Evolutionary conservation across 2,329 filamentous ascomycete genomes (phyloP).

Genomic region (Cladosporium sp.): DNA sequence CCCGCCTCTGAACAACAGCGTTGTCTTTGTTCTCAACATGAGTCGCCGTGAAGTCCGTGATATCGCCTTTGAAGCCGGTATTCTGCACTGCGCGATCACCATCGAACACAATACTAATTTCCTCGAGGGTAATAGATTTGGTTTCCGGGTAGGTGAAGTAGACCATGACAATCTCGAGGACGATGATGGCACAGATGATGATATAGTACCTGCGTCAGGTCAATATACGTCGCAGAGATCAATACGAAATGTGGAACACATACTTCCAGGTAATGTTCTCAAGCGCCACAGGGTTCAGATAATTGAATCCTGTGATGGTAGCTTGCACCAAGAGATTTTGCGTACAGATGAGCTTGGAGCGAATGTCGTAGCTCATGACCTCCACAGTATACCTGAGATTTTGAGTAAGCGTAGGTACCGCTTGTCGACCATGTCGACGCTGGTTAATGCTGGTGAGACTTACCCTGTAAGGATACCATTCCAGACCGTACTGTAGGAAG

Average conservation of each 20-base stretch:
- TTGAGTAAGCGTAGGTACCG: background rate
- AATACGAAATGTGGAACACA: background rate
- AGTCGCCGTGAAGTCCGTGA: background rate
- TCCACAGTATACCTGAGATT: constrained; percentile 35
- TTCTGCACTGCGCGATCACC: constrained; percentile 13
- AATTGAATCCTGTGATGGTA: constrained; percentile 36
- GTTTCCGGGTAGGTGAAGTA: constrained; percentile 35
- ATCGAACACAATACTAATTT: constrained; percentile 15
- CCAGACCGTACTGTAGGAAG: constrained; percentile 32
- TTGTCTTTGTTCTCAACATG: background rate
- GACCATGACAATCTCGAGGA: constrained; percentile 24
- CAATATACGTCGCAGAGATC: background rate
- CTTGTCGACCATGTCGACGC: no score
- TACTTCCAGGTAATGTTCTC: constrained; percentile 16
- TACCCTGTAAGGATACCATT: constrained; percentile 35
- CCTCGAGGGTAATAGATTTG: constrained; percentile 14
- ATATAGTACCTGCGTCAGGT: constrained; percentile 15
- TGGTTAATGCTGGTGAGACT: no score
- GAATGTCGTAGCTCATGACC: constrained; percentile 40
- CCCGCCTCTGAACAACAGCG: background rate
- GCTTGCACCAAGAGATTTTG: constrained; percentile 39
- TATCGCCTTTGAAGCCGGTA: background rate
- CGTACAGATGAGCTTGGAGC: constrained; percentile 36
- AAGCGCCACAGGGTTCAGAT: constrained; percentile 16
- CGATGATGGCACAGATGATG: constrained; percentile 22